These are phyloP conservation scores for Calophaca sinica DNA, from an alignment of 306 rosid species.

Conservation along the genomic window DNA sequence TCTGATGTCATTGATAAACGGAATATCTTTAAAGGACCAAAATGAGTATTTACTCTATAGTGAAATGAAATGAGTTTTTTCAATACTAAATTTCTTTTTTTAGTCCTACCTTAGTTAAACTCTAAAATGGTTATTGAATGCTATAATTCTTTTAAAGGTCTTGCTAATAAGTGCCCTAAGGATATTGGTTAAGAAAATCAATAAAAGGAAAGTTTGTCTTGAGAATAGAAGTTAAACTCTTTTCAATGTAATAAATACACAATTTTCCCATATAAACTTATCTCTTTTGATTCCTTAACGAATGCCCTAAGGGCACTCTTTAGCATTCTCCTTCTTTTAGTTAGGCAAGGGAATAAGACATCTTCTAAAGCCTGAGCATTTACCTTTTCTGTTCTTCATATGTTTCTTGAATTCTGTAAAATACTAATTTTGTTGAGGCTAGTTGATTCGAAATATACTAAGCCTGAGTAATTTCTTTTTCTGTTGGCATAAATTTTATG, in stretches of 20 bases:
- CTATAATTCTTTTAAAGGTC: neutral
- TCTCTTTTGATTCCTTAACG: no score
- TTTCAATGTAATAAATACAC: no score
- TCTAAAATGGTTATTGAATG: constrained; percentile 5
- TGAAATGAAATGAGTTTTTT: neutral
- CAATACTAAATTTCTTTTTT: neutral
- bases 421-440: constrained; percentile 7
- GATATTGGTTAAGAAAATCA: no score
- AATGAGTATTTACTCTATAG: neutral
- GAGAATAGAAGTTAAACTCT: no score
- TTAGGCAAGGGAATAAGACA: constrained; percentile 5
- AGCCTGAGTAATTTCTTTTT: neutral
- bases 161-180: no score
- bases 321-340: neutral
- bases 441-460: constrained; percentile 3
- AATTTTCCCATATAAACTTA: no score
- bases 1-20: constrained; percentile 10
- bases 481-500: neutral
- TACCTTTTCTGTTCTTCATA: neutral
- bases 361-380: neutral
- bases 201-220: no score
- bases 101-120: neutral
- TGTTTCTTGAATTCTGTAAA: neutral
- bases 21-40: neutral
- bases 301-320: no score